phyloP scores from a whole-genome alignment of 495 filamentous ascomycete species.

The Aspergillus cavernicola region DNA sequence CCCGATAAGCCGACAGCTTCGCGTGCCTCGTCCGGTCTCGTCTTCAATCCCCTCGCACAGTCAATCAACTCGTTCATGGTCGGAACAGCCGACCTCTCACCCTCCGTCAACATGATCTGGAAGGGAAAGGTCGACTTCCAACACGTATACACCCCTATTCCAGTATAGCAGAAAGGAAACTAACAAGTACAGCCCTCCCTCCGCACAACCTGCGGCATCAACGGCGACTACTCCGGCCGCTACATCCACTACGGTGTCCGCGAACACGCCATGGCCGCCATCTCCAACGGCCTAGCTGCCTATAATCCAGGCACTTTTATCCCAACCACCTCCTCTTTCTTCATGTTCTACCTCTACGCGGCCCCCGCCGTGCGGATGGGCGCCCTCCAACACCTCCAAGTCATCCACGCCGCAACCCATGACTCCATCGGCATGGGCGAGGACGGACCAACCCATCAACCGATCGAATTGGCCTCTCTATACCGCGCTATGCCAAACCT shows the following conservation, averaged over 20 bases:
- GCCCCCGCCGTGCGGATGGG: slow-evolving; percentile 59
- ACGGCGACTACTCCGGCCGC: slow-evolving; percentile 47
- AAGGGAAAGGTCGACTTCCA: slow-evolving; percentile 53
- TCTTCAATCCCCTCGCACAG: slow-evolving; percentile 48
- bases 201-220: slow-evolving; percentile 41
- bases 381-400: slow-evolving; percentile 51
- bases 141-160: slow-evolving; percentile 29
- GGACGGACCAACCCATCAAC: slow-evolving; percentile 60
- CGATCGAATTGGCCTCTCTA: slow-evolving; percentile 52
- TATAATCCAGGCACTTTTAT: slow-evolving; percentile 48
- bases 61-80: slow-evolving; percentile 51
- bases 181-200: slow-evolving; percentile 34
- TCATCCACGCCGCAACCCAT: slow-evolving; percentile 59
- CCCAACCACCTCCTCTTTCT: slow-evolving; percentile 51
- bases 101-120: slow-evolving; percentile 56
- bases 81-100: slow-evolving; percentile 56
- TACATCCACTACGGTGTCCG: slow-evolving; percentile 54
- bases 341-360: slow-evolving; percentile 62
- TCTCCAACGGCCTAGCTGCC: slow-evolving; percentile 53
- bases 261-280: slow-evolving; percentile 52
- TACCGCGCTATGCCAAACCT: slow-evolving; percentile 61
- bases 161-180: background rate
- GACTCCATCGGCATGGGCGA: slow-evolving; percentile 58
- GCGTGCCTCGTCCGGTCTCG: slow-evolving; percentile 45
- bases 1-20: slow-evolving; percentile 47